phyloP scores from a whole-genome alignment of 2,329 filamentous ascomycete species.

The Fusarium ambrosium region DNA sequence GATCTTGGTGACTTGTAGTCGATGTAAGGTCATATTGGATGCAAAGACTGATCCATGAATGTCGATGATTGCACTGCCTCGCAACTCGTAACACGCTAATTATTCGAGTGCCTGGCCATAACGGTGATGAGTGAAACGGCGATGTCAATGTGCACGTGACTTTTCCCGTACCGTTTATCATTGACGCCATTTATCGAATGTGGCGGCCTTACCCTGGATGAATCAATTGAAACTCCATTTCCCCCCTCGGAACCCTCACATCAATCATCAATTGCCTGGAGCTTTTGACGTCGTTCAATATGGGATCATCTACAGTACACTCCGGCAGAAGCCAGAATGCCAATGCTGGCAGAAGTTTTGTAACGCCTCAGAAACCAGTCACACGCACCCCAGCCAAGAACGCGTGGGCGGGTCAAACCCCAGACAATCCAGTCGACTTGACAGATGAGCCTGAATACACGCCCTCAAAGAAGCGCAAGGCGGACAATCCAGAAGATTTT shows the following conservation, averaged over 20 bases:
- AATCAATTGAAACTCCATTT: not conserved
- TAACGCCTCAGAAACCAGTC: constrained; percentile 8
- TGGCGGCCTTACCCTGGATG: constrained; percentile 25
- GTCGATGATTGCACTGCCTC: not conserved
- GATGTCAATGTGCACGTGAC: constrained; percentile 23
- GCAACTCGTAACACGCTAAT: not conserved
- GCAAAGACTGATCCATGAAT: not conserved
- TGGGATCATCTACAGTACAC: constrained; percentile 8
- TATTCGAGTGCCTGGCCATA: not conserved
- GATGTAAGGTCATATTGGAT: not conserved
- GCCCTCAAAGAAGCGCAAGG: constrained; percentile 38
- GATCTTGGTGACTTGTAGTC: not conserved
- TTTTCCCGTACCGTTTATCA: not conserved
- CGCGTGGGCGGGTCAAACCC: constrained; percentile 7
- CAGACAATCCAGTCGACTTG: constrained; percentile 19
- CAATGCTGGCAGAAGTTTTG: not conserved
- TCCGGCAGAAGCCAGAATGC: not conserved
- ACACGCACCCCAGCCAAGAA: not conserved
- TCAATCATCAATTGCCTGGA: not conserved
- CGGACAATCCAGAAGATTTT: not conserved
- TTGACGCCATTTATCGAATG: constrained; percentile 10
- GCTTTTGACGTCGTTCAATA: not conserved
- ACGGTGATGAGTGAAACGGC: not conserved
- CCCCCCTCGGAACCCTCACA: not conserved
- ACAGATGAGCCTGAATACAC: constrained; percentile 5